Base-by-base conservation (phyloP, 2,329 filamentous ascomycete species). In the Stemphylium beticola region DNA sequence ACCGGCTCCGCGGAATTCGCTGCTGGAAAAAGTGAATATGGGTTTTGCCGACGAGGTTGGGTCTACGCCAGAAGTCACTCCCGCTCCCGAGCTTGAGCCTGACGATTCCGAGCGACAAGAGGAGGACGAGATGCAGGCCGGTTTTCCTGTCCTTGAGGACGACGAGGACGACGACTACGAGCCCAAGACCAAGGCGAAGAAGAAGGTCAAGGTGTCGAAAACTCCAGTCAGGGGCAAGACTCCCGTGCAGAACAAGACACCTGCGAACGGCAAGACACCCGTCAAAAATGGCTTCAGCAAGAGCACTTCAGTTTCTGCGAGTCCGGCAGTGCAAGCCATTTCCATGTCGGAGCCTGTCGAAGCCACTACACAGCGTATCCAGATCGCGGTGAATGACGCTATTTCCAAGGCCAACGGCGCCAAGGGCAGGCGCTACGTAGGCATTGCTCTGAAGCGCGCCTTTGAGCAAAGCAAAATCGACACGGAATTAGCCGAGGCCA, bases 141-240 rank as follows among this genome's bases (percentile, higher is more conserved):
- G 71, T 62, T 50, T 65, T 44, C 60, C 55, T 53, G 72, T 59
- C 32, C 68, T 71, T 64, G 61, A 80, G 26, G 79, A 79, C 51
- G 77, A 79, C 31, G 77, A 77, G 42, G 80, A 82, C 53, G 76
- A 76, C 26, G 80, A 82, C 61, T 81, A 77, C 56, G 71, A 69
- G 39, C 76, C 77, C 17, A 72, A 29, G 26, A 29, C 63, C 20
- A 68, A 68, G 46, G 55, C 57, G 44, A 75, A 76, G 67, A 71
- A 73, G 55, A 73, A 70, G 53, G 59, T 49, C 38, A 65, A 62
- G 40, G 57, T 55, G 24, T 61, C 63, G 17, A 76, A 76, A 61
- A 67, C 69, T 17, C 66, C 67, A 2, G 58, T 73, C 73, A 69
- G 74, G 73, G 68, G 68, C 62, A 71, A 68, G 53, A 57, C 59